Percentiles rank a stretch among this genome's conserved stretches.
Conservation (phyloP, 345 rosid genomes). For the Salix suchowensis region DNA sequence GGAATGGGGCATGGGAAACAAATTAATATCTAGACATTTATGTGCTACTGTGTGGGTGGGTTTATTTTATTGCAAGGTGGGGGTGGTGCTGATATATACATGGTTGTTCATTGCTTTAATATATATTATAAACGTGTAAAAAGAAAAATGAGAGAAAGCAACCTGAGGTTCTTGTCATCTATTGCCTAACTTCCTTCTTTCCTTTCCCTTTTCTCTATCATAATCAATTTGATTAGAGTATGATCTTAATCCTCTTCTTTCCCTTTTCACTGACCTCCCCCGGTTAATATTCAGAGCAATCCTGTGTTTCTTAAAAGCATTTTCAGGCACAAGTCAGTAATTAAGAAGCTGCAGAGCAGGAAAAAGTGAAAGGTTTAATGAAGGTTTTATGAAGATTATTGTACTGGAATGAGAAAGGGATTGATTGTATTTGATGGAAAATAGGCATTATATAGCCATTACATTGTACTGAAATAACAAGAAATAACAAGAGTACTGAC, state of each 20-base stretch:
- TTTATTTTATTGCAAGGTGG: constrained; percentile 34
- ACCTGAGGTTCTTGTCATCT: constrained; percentile 36
- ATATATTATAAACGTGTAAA: constrained; percentile 33
- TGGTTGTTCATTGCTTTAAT: constrained; percentile 17
- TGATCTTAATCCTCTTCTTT: background rate
- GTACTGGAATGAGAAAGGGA: too few species aligned
- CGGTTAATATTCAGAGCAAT: constrained; percentile 1
- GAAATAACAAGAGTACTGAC: too few species aligned
- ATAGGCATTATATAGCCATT: too few species aligned
- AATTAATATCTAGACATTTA: constrained; percentile 21
- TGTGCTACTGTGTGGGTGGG: constrained; percentile 24
- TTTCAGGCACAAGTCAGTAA: constrained; percentile 5
- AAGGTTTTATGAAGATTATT: too few species aligned
- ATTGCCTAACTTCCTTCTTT: constrained; percentile 11
- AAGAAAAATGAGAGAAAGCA: constrained; percentile 35
- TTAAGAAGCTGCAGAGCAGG: background rate
- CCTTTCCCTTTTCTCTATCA: constrained; percentile 17
- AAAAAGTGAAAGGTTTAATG: background rate
- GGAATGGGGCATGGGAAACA: background rate
- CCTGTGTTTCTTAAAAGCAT: constrained; percentile 1
- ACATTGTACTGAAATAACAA: too few species aligned
- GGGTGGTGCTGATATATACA: constrained; percentile 24
- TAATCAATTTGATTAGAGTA: constrained; percentile 10
- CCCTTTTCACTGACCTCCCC: background rate
- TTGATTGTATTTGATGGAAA: too few species aligned